These are phyloP conservation scores for Haplographium delicatum DNA, from an alignment of 495 filamentous ascomycete species.

Conservation along the genomic window DNA sequence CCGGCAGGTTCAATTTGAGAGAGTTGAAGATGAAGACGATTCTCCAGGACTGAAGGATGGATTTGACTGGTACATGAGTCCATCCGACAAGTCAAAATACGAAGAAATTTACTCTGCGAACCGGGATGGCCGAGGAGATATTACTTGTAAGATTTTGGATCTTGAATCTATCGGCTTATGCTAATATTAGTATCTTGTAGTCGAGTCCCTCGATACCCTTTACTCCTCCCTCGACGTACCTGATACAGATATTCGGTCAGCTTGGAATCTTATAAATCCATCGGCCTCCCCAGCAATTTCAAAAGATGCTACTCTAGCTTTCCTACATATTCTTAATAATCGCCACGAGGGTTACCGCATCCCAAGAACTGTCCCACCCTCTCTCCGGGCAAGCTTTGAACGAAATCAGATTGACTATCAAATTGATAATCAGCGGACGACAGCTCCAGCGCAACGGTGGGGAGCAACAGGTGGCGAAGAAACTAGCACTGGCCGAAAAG, in stretches of 20 bases:
- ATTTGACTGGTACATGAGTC: slow-evolving; percentile 99
- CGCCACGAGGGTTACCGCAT: slow-evolving; percentile 94
- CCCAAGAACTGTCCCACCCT: slow-evolving; percentile 86
- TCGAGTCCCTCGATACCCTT: slow-evolving; percentile 73
- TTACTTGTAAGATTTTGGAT: slow-evolving; percentile 52
- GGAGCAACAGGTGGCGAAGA: slow-evolving; percentile 58
- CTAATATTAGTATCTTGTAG: slow-evolving; percentile 34
- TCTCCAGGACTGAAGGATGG: slow-evolving; percentile 82
- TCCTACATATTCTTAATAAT: slow-evolving; percentile 92
- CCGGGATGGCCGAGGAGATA: slow-evolving; percentile 75
- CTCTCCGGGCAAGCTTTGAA: slow-evolving; percentile 85
- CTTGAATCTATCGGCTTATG: neutral
- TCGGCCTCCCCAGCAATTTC: slow-evolving; percentile 71
- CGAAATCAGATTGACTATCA: slow-evolving; percentile 94
- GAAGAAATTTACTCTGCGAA: slow-evolving; percentile 92
- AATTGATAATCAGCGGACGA: slow-evolving; percentile 62
- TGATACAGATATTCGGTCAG: slow-evolving; percentile 86
- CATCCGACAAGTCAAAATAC: slow-evolving; percentile 83
- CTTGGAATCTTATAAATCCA: slow-evolving; percentile 97
- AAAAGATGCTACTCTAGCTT: slow-evolving; percentile 89
- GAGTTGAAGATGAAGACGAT: slow-evolving; percentile 69
- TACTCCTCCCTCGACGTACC: slow-evolving; percentile 92
- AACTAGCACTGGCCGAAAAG: slow-evolving; percentile 78
- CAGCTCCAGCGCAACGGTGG: slow-evolving; percentile 53
- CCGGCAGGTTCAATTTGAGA: slow-evolving; percentile 73